Evolutionary conservation across 495 filamentous ascomycete species (phyloP), one percentile per base, ranked within the genome.

Genomic region (Hyphodiscus hymeniophilus): DNA sequence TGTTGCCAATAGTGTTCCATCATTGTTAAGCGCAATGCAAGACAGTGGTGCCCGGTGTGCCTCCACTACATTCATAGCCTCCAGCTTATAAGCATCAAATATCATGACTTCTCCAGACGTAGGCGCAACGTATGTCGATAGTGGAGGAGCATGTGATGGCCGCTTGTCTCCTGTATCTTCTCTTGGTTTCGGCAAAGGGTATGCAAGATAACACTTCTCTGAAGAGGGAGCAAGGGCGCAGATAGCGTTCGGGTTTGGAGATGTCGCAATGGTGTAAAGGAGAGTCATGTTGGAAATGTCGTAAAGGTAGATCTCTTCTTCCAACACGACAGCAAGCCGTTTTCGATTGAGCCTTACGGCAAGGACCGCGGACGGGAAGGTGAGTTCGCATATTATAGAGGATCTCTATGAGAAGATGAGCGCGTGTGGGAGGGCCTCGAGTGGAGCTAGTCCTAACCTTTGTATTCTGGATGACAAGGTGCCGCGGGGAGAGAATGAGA

Each of bases 271-370:
- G 2, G 86, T 95, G 54, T 85, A 80, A 20, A 95, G 71, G 28
- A 96, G 73, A 59, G 84, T 89, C 92, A 98, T 98, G 58, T 95
- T 97, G 60, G 89, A 85, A 44, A 98, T 96, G 63, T 97, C 92
- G 66, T 98, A 98, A 28, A 98, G 73, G 65, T 95, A 98, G 51
- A 97, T 94, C 61, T 94, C 83, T 48, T 94, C 87, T 60, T 97
- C 92, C 32, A 97, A 71, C 2, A 97, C 82, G 8, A 97, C 89
- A 23, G 89, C 87, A 11, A 98, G 78, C 16, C 92, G 79, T 64
- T 96, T 97, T 32, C 94, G 80, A 62, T 97, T 97, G 57, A 98
- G 69, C 56, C 89, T 82, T 23, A 97, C 87, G 13, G 92, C 88
- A 12, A 98, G 76, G 12, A 98, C 87, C 7, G 88, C 88, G 18